Evolutionary conservation across 1,284 basidiomycete genomes (phyloP).

Genomic region (Rhizopogon hawkerae): DNA sequence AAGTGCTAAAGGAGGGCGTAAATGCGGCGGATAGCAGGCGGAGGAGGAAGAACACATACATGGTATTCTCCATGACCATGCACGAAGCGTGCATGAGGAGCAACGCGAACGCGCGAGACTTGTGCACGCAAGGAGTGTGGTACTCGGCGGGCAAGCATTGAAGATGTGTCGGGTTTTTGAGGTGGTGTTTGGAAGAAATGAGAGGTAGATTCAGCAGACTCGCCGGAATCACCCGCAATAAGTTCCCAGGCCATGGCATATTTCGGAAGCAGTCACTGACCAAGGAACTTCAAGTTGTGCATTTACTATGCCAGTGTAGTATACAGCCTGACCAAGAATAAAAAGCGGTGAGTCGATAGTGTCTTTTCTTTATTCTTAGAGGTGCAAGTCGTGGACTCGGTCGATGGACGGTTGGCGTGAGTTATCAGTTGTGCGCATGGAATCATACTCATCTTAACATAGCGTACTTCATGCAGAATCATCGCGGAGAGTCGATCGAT

Average conservation of each 20-base stretch:
- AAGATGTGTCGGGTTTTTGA: background rate
- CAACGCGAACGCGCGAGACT: slow-evolving; percentile 28
- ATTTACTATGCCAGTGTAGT: no score
- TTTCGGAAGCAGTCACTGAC: no score
- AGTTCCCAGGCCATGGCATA: background rate
- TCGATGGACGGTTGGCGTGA: no score
- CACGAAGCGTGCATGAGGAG: slow-evolving; percentile 25
- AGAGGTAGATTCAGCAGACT: background rate
- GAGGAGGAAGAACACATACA: slow-evolving; percentile 30
- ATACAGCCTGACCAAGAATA: no score
- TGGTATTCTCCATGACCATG: slow-evolving; percentile 53
- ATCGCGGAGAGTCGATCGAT: no score
- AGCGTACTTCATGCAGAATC: no score
- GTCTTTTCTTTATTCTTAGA: no score
- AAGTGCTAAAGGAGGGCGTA: slow-evolving; percentile 43
- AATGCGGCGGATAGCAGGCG: slow-evolving; percentile 1
- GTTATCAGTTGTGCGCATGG: background rate
- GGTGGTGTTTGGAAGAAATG: no score
- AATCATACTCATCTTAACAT: no score
- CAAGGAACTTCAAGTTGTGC: no score
- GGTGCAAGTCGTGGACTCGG: no score
- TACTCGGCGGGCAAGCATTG: slow-evolving; percentile 33
- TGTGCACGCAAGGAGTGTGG: slow-evolving; percentile 31
- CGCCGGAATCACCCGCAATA: background rate
- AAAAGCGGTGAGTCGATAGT: no score